These are phyloP conservation scores for Apiospora aurea DNA, from an alignment of 2,329 filamentous ascomycete genomes.

Conservation along the genomic window DNA sequence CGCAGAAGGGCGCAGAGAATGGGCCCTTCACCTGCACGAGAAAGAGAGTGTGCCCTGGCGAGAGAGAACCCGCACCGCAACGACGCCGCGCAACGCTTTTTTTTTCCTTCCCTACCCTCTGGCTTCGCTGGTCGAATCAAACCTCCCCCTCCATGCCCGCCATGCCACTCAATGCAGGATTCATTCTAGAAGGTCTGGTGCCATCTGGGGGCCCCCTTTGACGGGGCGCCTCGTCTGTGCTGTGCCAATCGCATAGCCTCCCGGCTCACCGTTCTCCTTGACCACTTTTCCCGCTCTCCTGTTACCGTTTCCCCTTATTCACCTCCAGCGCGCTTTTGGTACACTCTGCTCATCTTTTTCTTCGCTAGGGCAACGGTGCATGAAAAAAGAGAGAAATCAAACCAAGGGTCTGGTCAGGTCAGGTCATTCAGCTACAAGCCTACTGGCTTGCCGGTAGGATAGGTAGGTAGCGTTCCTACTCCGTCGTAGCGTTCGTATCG, in stretches of 20 bases:
- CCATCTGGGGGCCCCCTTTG: not conserved
- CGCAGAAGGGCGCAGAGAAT: not conserved
- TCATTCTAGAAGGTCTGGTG: not conserved
- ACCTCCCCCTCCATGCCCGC: no score
- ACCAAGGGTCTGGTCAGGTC: no score
- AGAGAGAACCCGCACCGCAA: no score
- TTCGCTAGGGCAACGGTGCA: not conserved
- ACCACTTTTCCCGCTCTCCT: not conserved
- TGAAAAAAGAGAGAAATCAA: not conserved
- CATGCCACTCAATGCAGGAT: no score
- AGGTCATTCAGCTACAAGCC: no score
- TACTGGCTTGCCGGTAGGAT: no score
- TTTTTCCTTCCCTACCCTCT: no score
- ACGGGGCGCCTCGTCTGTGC: not conserved
- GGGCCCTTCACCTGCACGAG: not conserved
- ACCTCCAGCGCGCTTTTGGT: no score
- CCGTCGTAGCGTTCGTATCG: not conserved
- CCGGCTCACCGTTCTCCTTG: slow-evolving; percentile 10
- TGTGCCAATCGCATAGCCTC: slow-evolving; percentile 3
- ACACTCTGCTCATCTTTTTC: not conserved
- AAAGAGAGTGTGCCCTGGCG: not conserved
- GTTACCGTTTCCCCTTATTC: not conserved
- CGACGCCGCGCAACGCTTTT: no score
- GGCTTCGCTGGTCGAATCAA: no score
- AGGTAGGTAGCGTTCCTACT: no score